These are phyloP conservation scores for Cytospora piceicola DNA, from an alignment of 2,329 filamentous ascomycete species.

Conservation along the genomic window DNA sequence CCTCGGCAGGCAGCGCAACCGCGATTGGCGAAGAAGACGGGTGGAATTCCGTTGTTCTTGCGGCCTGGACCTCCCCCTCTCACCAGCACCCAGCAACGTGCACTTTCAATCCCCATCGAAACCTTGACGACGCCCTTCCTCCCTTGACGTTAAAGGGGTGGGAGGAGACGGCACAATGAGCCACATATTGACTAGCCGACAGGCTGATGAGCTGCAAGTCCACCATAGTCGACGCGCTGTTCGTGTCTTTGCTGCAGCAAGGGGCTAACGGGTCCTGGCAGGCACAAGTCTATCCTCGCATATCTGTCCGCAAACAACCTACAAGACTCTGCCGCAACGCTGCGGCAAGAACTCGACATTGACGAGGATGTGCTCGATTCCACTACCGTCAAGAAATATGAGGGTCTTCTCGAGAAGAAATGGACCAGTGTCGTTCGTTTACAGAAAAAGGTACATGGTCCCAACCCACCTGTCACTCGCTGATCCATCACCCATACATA, in stretches of 20 bases:
- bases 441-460: constrained; percentile 78
- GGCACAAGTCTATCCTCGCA: constrained; percentile 91
- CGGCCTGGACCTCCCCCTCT: background rate
- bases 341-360: constrained; percentile 78
- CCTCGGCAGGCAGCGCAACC: constrained; percentile 10
- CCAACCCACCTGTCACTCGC: constrained; percentile 22
- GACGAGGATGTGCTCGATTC: constrained; percentile 74
- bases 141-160: constrained; percentile 13
- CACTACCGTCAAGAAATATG: constrained; percentile 88
- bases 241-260: constrained; percentile 17
- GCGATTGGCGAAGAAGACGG: constrained; percentile 14
- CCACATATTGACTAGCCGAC: constrained; percentile 74
- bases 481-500: constrained; percentile 13
- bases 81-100: background rate
- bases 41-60: constrained; percentile 1
- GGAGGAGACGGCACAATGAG: constrained; percentile 57
- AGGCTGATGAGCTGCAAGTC: constrained; percentile 86
- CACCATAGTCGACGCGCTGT: constrained; percentile 25
- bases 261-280: constrained; percentile 43
- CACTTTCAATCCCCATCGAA: background rate
- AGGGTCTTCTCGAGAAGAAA: constrained; percentile 93
- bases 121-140: constrained; percentile 3
- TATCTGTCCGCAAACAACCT: constrained; percentile 80
- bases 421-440: constrained; percentile 95
- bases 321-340: constrained; percentile 67